phyloP scores from a whole-genome alignment of 768 basidiomycete genomes.

The Amanita pallidorosea region DNA sequence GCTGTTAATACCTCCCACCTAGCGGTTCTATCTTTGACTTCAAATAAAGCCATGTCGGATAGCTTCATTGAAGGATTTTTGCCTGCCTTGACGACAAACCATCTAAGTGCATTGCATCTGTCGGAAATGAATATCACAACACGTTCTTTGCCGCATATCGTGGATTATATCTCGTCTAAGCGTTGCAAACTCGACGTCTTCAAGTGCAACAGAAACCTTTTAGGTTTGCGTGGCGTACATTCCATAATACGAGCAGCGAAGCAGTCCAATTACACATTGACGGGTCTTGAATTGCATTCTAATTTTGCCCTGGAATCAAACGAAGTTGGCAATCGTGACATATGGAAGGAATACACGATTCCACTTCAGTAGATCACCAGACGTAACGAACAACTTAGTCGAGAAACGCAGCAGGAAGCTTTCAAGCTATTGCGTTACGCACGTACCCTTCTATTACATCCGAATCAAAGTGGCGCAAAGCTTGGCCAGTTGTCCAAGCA shows the following conservation, averaged over 20 bases:
- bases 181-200: conserved; percentile 39
- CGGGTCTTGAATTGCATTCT: conserved; percentile 37
- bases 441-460: conserved; percentile 37
- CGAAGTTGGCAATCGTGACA: conserved; percentile 10
- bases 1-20: conserved; percentile 48
- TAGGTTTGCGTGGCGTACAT: conserved; percentile 34
- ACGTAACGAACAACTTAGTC: conserved; percentile 33
- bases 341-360: conserved; percentile 26
- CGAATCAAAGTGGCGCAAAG: conserved; percentile 6
- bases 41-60: conserved; percentile 39
- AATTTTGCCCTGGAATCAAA: conserved; percentile 23
- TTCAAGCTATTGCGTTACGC: conserved; percentile 38
- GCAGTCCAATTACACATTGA: conserved; percentile 34
- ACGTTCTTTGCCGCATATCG: conserved; percentile 27
- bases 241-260: conserved; percentile 35
- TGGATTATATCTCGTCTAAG: conserved; percentile 31
- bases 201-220: conserved; percentile 43
- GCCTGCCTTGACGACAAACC: conserved; percentile 33
- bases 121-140: conserved; percentile 38
- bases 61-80: conserved; percentile 38
- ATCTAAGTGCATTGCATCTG: conserved; percentile 45
- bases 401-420: conserved; percentile 32
- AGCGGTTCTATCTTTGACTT: conserved; percentile 38
- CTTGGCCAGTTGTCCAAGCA: neutral
- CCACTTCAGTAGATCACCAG: conserved; percentile 22